Evolutionary conservation across 2,329 filamentous ascomycete genomes (phyloP), one percentile per base, ranked within the genome.

Genomic region (Akanthomyces muscarius): DNA sequence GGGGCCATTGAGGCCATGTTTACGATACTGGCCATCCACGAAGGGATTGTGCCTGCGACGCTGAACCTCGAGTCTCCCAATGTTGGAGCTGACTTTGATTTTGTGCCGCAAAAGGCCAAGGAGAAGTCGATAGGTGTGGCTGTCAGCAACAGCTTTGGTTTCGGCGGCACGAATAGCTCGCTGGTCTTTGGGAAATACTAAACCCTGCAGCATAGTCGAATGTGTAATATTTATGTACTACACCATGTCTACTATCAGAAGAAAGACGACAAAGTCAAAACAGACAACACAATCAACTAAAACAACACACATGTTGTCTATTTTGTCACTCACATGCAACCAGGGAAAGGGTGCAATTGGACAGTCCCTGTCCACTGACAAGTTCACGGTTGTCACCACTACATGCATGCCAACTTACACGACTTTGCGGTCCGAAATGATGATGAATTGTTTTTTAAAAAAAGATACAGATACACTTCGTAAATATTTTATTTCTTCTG

Each of bases 61-160:
- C 77, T 96, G 62, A 98, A 99, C 69, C 78, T 99, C 3, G 78
- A 86, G 11, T 83, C 84, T 7, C 82, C 87, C 6, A 85, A 88
- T 50, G 81, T 86, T 1, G 83, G 86, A 4, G 89, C 91, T 61
- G 79, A 87, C 66, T 96, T 94, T 78, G 97, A 98, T 72, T 94
- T 97, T 74, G 87, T 97, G 4, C 86, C 92, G 0, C 80, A 86
- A 4, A 72, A 80, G 52, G 83, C 92, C 0, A 93, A 97, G 74
- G 75, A 89, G 59, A 87, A 86, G 67, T 73, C 80, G 2, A 85
- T 98, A 13, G 78, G 86, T 63, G 88, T 94, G 25, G 91, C 90
- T 5, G 70, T 99, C 63, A 95, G 91, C 4, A 99, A 99, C 71
- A 98, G 94, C 73, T 99, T 99, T 77, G 95, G 95, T 0, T 99